Percentiles rank a stretch among this genome's conserved stretches.
phyloP scores from a whole-genome alignment of 768 basidiomycete species.

The Tricholoma terreum region DNA sequence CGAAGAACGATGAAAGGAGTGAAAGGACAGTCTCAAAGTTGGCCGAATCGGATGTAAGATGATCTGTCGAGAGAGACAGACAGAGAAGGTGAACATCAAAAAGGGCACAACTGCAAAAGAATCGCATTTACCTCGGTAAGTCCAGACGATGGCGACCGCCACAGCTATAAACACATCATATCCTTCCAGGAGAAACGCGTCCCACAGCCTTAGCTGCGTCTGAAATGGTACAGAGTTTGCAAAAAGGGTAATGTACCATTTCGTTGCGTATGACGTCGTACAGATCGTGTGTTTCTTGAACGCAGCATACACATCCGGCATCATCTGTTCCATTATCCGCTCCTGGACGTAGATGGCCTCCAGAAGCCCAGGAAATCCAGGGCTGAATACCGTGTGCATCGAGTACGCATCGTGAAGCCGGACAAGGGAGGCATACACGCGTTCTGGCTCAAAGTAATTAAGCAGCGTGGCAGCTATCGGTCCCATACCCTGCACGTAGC shows the following conservation, averaged over 20 bases:
- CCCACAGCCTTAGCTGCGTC: slow-evolving; percentile 93
- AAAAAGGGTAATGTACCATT: slow-evolving; percentile 99
- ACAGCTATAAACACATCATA: slow-evolving; percentile 84
- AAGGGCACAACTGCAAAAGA: neutral
- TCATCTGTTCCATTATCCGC: slow-evolving; percentile 76
- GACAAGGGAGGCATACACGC: slow-evolving; percentile 79
- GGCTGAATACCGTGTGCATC: slow-evolving; percentile 86
- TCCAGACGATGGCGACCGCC: slow-evolving; percentile 88
- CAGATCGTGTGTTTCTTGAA: slow-evolving; percentile 89
- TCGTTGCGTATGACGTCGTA: slow-evolving; percentile 93
- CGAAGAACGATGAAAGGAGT: slow-evolving; percentile 89
- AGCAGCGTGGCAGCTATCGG: slow-evolving; percentile 93
- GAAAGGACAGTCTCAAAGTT: slow-evolving; percentile 92
- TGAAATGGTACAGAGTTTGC: slow-evolving; percentile 95
- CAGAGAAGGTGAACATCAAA: neutral
- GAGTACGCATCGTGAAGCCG: slow-evolving; percentile 86
- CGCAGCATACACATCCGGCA: slow-evolving; percentile 85
- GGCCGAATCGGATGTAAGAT: slow-evolving; percentile 75
- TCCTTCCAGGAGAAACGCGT: slow-evolving; percentile 88
- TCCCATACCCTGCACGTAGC: slow-evolving; percentile 99
- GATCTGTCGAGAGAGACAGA: slow-evolving; percentile 62
- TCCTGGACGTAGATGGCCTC: slow-evolving; percentile 98
- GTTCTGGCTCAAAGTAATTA: slow-evolving; percentile 90
- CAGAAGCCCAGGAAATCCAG: slow-evolving; percentile 93
- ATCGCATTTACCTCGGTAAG: slow-evolving; percentile 66